These are phyloP conservation scores for Cubamyces lactineus DNA, from an alignment of 768 basidiomycete species.

Conservation along the genomic window DNA sequence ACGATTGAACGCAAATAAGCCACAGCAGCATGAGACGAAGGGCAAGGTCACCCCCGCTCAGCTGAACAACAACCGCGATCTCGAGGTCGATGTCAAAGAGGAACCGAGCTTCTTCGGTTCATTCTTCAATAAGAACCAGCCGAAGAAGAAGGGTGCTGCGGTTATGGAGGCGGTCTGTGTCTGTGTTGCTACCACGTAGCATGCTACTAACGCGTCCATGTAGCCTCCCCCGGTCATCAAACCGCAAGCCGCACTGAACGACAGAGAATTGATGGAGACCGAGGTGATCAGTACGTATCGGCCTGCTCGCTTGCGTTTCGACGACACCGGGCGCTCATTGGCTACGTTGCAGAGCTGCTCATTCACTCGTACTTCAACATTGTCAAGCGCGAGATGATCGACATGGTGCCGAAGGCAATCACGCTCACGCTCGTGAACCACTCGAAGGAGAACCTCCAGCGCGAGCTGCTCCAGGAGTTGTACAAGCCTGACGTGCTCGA, in stretches of 20 bases:
- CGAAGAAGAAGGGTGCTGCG: conserved; percentile 60
- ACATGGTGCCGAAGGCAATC: conserved; percentile 98
- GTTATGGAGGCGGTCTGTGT: conserved; percentile 58
- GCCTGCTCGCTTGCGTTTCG: neutral
- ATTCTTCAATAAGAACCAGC: conserved; percentile 82
- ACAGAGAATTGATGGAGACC: conserved; percentile 97
- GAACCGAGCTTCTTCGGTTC: conserved; percentile 93
- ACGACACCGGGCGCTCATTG: neutral
- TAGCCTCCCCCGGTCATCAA: conserved; percentile 86
- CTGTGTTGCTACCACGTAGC: conserved; percentile 1
- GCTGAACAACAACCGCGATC: conserved; percentile 92
- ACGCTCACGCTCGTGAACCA: conserved; percentile 87
- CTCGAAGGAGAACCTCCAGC: conserved; percentile 94
- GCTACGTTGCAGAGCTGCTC: conserved; percentile 73
- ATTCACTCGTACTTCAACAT: conserved; percentile 98
- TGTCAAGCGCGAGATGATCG: conserved; percentile 99
- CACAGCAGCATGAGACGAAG: conserved; percentile 63
- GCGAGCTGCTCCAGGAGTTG: conserved; percentile 91
- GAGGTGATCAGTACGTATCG: conserved; percentile 94
- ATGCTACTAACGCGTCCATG: conserved; percentile 29
- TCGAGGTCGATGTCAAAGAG: conserved; percentile 88
- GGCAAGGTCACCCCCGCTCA: conserved; percentile 61
- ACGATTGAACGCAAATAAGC: conserved; percentile 80
- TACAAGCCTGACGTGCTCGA: conserved; percentile 97
- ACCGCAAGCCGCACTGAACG: conserved; percentile 88